Percentiles rank a stretch among this genome's conserved stretches.
Conservation (phyloP, 345 rosid genomes). For the Aquilaria sinensis region DNA sequence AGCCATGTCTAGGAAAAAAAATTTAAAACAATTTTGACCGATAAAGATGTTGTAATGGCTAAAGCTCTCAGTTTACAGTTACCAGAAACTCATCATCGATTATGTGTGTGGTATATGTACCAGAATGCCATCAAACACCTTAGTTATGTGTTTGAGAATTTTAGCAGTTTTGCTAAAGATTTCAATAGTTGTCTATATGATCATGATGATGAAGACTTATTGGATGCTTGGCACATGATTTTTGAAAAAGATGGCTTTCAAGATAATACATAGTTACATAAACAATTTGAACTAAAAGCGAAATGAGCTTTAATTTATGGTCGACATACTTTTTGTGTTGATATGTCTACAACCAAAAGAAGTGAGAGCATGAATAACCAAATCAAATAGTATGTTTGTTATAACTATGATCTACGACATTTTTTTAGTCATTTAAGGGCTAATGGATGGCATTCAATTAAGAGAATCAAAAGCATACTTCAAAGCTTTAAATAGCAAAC, state of each 20-base stretch:
- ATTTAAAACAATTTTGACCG: neutral
- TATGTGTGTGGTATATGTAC: slow-evolving; percentile 5
- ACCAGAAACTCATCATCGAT: neutral
- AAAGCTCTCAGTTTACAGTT: neutral
- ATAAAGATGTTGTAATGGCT: slow-evolving; percentile 1
- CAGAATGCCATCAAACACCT: neutral
- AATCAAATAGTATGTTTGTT: too few relatives aligned
- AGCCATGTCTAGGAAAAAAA: slow-evolving; percentile 7
- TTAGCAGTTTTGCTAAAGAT: too few relatives aligned
- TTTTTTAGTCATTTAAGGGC: neutral
- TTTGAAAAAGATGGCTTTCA: slow-evolving; percentile 2
- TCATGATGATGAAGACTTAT: too few relatives aligned
- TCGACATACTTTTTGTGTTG: neutral
- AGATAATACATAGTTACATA: neutral
- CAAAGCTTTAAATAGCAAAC: neutral
- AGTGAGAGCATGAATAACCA: too few relatives aligned
- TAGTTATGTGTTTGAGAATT: too few relatives aligned
- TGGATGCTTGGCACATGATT: neutral
- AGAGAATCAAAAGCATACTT: neutral
- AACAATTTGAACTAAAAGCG: neutral
- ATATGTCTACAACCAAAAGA: too few relatives aligned
- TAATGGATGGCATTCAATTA: neutral
- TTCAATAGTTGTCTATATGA: too few relatives aligned
- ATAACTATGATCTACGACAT: too few relatives aligned
- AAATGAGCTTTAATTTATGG: neutral